Base-by-base conservation (phyloP, 1,139 yeast species). In the Kodamaea anthophila region DNA sequence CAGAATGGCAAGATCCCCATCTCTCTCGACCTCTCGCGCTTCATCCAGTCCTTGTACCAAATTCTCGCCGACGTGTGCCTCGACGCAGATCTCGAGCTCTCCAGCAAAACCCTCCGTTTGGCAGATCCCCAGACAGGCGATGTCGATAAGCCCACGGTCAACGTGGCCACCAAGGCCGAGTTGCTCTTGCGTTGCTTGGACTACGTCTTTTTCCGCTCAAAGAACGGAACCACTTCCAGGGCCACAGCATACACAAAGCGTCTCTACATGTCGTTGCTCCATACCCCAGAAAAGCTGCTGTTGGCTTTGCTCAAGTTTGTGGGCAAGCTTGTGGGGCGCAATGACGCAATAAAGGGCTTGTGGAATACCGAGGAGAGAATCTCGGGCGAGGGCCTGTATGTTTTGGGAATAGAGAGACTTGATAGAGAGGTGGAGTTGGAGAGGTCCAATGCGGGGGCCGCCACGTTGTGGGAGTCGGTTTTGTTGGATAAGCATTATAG, bases 331-430 rank as follows among this genome's bases (percentile, higher is more conserved):
- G 68, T 75, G 51, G 75, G 75, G 30, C 71, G 84, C 50, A 77
- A 76, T 45, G 78, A 81, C 26, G 79, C 77, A 31, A 59, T 86
- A 28, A 71, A 76, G 31, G 84, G 93, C 1, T 63, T 88, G 33
- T 87, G 81, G 61, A 76, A 85, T 21, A 84, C 96, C 1, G 96
- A 87, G 32, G 98, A 91, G 48, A 70, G 93, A 42, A 74, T 88
- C 23, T 52, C 57, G 32, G 70, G 70, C 10, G 71, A 65, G 34
- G 84, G 84, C 10, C 74, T 79, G 39, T 96, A 96, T 33, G 63
- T 68, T 5, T 80, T 81, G 47, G 74, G 77, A 20, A 66, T 79
- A 43, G 86, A 79, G 31, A 70, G 74, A 16, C 71, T 71, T 26
- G 51, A 50, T 25, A 44, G 55, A 30, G 67, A 60, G 32, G 64